Base-by-base conservation (phyloP, 2,329 filamentous ascomycete species). In the Paraphaeosphaeria minitans region DNA sequence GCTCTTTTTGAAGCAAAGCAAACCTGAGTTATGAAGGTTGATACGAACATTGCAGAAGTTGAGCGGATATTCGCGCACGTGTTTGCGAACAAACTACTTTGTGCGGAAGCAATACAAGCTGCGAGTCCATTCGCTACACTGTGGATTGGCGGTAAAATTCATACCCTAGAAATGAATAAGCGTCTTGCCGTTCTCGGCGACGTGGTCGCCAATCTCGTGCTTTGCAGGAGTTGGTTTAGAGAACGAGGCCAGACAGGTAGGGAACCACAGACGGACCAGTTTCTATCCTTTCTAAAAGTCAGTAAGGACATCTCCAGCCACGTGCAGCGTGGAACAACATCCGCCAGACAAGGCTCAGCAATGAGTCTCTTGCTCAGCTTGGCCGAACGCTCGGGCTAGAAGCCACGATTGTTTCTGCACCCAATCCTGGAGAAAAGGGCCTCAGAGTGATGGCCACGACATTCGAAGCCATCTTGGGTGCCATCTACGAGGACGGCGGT, bases 21-120 rank as follows among this genome's bases (percentile, higher is more conserved):
- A 24, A 50, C 31, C n/a, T n/a, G n/a, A n/a, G 39, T 13, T 2
- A 50, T 50, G 47, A 24, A 37, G 1, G 19, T 50, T 21, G 55
- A 59, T 13, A 1, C 8, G 4, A 55, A 54, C 24, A 58, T 62
- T 24, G 46, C 55, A n/a, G 39, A 56, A 13, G 37, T 61, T 9
- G 61, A 64, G 48, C 9, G 29, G 4, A 56, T 64, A 2, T 24
- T 62, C 10, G 43, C 37, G 3, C 49, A 66, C 31, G 33, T 8
- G 2, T 69, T 66, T 29, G 35, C 33, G 31, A 29, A 64, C 19
- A 65, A 64, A 41, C 24, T 53, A 3, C 52, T 64, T 14, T 52
- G 54, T 16, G 60, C 50, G 0, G 64, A 69, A 22, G 59, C 62
- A 9, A 12, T 63, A 0, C 63, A 67, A 35, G 67, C 63, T 60